Conservation (phyloP, 192 early-diverging fungal species). For the Lobulomyces angularis region DNA sequence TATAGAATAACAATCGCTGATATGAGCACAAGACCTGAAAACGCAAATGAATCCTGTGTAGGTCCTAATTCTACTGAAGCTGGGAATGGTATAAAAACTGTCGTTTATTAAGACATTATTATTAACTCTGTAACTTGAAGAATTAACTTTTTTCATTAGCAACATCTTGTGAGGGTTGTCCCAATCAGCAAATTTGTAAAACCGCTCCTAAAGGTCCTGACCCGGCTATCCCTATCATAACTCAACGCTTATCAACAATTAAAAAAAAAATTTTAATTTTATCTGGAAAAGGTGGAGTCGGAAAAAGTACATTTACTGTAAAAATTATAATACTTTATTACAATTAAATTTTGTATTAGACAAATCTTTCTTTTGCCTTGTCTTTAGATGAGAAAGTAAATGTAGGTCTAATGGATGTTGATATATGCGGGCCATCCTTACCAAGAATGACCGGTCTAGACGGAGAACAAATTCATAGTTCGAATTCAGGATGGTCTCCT, state of each 20-base stretch:
- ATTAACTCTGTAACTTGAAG: too few relatives aligned
- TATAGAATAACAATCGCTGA: too few relatives aligned
- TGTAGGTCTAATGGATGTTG: slow-evolving; percentile 91
- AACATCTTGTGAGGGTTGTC: too few relatives aligned
- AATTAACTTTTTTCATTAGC: too few relatives aligned
- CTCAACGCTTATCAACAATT: slow-evolving; percentile 27
- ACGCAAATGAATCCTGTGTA: too few relatives aligned
- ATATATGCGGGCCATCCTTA: slow-evolving; percentile 92
- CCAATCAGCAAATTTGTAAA: too few relatives aligned
- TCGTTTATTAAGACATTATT: too few relatives aligned
- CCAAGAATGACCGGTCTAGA: slow-evolving; percentile 92
- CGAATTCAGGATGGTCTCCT: slow-evolving; percentile 64
- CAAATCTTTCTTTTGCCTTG: slow-evolving; percentile 29
- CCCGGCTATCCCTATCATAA: slow-evolving; percentile 31
- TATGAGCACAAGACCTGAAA: too few relatives aligned
- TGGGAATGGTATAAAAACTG: too few relatives aligned
- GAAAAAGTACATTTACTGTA: slow-evolving; percentile 89
- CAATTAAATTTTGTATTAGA: slow-evolving; percentile 63
- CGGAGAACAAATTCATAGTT: slow-evolving; percentile 78
- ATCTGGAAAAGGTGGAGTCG: slow-evolving; percentile 95
- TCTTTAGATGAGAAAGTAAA: slow-evolving; percentile 26
- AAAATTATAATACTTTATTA: too few relatives aligned
- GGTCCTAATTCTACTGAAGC: too few relatives aligned
- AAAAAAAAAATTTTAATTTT: slow-evolving; percentile 88
- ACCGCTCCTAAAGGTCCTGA: too few relatives aligned